These are phyloP conservation scores for Jatropha curcas DNA, from an alignment of 345 rosid species.

Conservation along the genomic window DNA sequence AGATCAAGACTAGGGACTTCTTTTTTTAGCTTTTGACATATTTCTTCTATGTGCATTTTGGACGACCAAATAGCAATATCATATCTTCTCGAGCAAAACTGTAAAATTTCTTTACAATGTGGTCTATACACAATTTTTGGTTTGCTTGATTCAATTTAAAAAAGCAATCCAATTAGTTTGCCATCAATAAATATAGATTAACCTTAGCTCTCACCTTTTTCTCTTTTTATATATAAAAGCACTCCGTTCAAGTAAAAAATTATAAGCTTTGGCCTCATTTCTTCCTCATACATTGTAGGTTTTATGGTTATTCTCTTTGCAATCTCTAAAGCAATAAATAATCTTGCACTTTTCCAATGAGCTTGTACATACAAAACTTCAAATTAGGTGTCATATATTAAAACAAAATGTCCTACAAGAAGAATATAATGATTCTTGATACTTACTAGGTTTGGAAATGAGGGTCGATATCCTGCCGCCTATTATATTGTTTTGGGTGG, in stretches of 20 bases:
- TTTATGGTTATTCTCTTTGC: neutral
- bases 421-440: too few species aligned
- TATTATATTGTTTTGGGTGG: neutral
- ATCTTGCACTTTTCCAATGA: neutral
- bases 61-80: neutral
- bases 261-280: neutral
- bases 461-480: neutral
- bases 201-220: neutral
- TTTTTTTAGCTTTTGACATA: too few species aligned
- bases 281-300: neutral
- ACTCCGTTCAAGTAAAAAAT: neutral
- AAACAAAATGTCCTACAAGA: too few species aligned
- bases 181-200: neutral
- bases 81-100: neutral
- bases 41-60: neutral
- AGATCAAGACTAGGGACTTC: too few species aligned
- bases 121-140: neutral
- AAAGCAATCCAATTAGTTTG: constrained; percentile 1
- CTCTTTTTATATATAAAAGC: too few species aligned
- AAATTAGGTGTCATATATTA: neutral
- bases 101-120: neutral
- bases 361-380: too few species aligned
- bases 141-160: neutral
- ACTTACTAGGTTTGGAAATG: too few species aligned
- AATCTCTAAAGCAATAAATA: neutral